Evolutionary conservation across 139 green algal species (phyloP), one percentile per base, ranked within the genome.

Genomic region (Micractinium sp.): DNA sequence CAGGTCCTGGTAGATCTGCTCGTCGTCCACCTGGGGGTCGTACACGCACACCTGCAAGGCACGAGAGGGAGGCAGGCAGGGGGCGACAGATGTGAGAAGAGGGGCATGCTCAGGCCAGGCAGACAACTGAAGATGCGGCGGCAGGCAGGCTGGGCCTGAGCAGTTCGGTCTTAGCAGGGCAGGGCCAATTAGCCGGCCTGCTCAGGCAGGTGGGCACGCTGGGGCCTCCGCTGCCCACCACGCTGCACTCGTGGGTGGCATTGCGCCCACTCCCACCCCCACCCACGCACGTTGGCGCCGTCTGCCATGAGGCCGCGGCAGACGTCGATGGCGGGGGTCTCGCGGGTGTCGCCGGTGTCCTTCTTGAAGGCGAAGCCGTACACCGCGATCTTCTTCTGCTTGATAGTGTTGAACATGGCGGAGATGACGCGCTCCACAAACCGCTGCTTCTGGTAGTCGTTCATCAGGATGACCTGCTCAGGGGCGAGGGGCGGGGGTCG

Each of bases 301-400:
- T 95, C 93, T 3, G 53, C 39, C 79, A 94, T 89, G 41, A 95
- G 91, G 35, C 90, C 89, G 85, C 81, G 95, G 94, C 96, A 99
- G 20, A 99, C 98, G 90, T 99, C 98, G 47, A 99, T 99, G 67
- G 98, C 98, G 20, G 98, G 97, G 1, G 98, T 99, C 93, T 99
- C 98, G 85, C 98, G 96, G 1, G 98, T 99, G 94, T 99, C 98
- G 20, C 96, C 96, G 22, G 94, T 96, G 87, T 94, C 92, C 94
- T 99, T 99, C 94, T 99, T 99, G 96, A 99, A 99, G 36, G 98
- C 98, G 93, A 99, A 99, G 83, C 98, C 98, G 35, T 98, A 93
- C 47, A 99, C 91, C 39, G 96, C 95, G 83, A 99, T 98, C 89
- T 96, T 97, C 96, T 99, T 99, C 89, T 95, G 94, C 7, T 91